phyloP scores from a whole-genome alignment of 164 flowering plant genomes.

The Chloranthus sessilifolius region DNA sequence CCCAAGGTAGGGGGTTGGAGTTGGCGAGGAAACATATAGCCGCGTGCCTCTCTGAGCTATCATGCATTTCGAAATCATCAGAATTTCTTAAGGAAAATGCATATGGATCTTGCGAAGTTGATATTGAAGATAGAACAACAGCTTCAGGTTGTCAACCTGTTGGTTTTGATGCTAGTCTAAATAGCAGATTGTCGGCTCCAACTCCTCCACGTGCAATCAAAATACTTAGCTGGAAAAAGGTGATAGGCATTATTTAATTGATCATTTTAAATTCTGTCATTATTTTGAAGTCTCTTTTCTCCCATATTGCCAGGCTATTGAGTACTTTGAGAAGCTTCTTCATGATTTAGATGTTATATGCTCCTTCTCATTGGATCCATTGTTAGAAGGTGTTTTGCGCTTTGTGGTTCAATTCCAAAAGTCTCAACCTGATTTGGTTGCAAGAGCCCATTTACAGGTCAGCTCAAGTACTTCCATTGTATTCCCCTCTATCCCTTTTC shows the following conservation, averaged over 20 bases:
- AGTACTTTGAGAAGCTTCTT: conserved; percentile 86
- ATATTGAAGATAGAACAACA: conserved; percentile 55
- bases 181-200: conserved; percentile 81
- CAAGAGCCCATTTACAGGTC: conserved; percentile 97
- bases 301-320: conserved; percentile 54
- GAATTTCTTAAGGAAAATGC: conserved; percentile 48
- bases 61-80: conserved; percentile 40
- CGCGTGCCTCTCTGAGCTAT: conserved; percentile 67
- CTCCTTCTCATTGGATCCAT: conserved; percentile 60
- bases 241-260: conserved; percentile 20
- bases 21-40: conserved; percentile 85
- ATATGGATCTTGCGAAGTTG: conserved; percentile 27
- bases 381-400: conserved; percentile 51
- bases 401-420: conserved; percentile 85
- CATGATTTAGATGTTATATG: conserved; percentile 72
- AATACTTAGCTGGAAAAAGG: conserved; percentile 82
- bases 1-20: conserved; percentile 94
- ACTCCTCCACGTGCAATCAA: conserved; percentile 88
- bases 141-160: conserved; percentile 86
- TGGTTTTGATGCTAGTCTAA: conserved; percentile 87
- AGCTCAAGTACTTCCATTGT: conserved; percentile 3
- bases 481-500: neutral
- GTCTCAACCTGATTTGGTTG: conserved; percentile 86
- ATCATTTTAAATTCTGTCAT: neutral
- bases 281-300: conserved; percentile 4